phyloP scores from a whole-genome alignment of 768 basidiomycete genomes.

The Suillus plorans region DNA sequence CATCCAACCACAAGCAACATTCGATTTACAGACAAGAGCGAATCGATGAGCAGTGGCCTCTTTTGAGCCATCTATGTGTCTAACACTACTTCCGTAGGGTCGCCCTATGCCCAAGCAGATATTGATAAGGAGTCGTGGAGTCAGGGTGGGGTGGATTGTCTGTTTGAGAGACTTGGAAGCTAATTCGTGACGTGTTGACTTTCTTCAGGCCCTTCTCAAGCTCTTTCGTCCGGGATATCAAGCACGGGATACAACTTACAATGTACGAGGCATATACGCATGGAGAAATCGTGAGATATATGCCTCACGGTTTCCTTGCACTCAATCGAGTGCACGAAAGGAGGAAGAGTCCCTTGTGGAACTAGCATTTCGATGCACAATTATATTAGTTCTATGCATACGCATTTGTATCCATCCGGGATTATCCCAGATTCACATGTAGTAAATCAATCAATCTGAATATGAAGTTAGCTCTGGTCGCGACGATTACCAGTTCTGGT shows the following conservation, averaged over 20 bases:
- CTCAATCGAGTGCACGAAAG: not conserved
- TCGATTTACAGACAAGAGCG: not conserved
- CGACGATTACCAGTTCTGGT: slow-evolving; percentile 2
- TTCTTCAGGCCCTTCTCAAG: not conserved
- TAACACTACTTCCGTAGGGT: not conserved
- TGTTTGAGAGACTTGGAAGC: not conserved
- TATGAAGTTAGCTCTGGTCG: not conserved
- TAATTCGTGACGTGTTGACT: not conserved
- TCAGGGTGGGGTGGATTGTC: not conserved
- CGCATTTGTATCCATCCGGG: not conserved
- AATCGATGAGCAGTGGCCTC: not conserved
- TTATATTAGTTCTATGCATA: not conserved
- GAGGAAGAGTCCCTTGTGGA: not conserved
- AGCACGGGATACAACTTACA: too few species aligned
- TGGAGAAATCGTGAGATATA: not conserved
- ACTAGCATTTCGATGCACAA: not conserved
- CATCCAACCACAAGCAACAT: not conserved
- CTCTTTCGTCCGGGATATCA: not conserved
- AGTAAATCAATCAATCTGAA: not conserved
- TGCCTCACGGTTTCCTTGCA: slow-evolving; percentile 1
- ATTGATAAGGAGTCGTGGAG: not conserved
- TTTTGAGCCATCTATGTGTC: not conserved
- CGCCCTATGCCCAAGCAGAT: slow-evolving; percentile 2
- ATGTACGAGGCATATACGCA: not conserved
- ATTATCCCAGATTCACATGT: not conserved